Evolutionary conservation across 2,329 filamentous ascomycete genomes (phyloP).

Genomic region (Hymenoscyphus repandus): DNA sequence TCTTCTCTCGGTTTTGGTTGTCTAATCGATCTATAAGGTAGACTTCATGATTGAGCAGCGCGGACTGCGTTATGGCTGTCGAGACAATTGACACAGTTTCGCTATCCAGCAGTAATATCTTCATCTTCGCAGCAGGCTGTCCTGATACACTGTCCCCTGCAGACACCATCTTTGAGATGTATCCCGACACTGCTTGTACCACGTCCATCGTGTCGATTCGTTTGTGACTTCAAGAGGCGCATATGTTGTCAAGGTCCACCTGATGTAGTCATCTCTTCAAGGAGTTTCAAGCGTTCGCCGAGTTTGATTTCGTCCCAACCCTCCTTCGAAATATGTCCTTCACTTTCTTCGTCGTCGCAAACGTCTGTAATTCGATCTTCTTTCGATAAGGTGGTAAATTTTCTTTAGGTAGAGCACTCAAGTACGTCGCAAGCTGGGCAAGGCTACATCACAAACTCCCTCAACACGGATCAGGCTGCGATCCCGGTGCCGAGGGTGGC

Average conservation of each 20-base stretch:
- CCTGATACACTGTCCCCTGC: conserved; percentile 66
- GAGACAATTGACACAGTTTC: conserved; percentile 94
- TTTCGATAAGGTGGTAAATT: too few relatives aligned
- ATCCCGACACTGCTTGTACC: conserved; percentile 85
- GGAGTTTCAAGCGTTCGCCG: neutral
- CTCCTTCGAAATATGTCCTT: neutral
- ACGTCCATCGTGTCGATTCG: conserved; percentile 68
- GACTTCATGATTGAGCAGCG: conserved; percentile 91
- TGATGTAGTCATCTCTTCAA: conserved; percentile 20
- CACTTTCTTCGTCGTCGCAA: too few relatives aligned
- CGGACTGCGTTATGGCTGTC: conserved; percentile 90
- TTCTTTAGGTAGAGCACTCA: too few relatives aligned
- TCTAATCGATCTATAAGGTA: conserved; percentile 97
- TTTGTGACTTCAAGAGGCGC: conserved; percentile 2
- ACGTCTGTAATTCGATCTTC: too few relatives aligned
- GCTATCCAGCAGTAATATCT: conserved; percentile 87
- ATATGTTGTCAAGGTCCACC: conserved; percentile 13
- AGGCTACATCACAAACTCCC: neutral
- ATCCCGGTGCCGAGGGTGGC: neutral
- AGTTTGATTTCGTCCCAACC: neutral
- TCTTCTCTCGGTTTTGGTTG: conserved; percentile 86
- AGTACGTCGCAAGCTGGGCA: too few relatives aligned
- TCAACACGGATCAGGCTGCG: conserved; percentile 1
- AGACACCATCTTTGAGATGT: conserved; percentile 94
- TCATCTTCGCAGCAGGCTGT: conserved; percentile 84